A percentile compares a stretch with the other conserved stretches of the same genome.
phyloP scores from a whole-genome alignment of 352 stramenopile species.

The Pilasporangium apinafurcum region DNA sequence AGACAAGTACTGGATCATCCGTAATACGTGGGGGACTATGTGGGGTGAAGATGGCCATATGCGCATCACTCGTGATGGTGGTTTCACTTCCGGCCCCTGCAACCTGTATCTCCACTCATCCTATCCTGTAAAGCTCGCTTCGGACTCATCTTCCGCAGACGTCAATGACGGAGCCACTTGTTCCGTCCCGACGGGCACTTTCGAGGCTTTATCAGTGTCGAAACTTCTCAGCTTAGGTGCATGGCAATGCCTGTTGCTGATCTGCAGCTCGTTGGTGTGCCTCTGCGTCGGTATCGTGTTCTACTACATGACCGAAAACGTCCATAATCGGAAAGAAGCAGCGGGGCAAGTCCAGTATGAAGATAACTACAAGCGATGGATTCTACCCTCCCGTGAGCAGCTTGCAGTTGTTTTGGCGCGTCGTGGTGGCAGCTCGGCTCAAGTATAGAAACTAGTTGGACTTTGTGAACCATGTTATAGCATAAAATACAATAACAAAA shows the following conservation, averaged over 20 bases:
- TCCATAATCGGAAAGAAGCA: conserved; percentile 32
- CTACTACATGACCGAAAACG: conserved; percentile 36
- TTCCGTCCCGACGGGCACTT: conserved; percentile 12
- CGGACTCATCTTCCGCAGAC: conserved; percentile 5
- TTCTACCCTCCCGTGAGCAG: conserved; percentile 63
- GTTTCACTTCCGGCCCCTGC: conserved; percentile 38
- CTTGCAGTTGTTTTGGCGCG: conserved; percentile 25
- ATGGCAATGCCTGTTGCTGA: conserved; percentile 31
- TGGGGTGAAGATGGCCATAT: conserved; percentile 84
- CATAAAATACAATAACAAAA: neutral
- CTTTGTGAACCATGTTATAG: too few species aligned
- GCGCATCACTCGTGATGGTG: conserved; percentile 56
- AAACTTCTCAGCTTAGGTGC: conserved; percentile 31
- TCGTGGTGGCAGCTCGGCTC: neutral
- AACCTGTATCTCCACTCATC: conserved; percentile 74
- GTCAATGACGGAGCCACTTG: conserved; percentile 24
- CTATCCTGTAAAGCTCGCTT: conserved; percentile 53
- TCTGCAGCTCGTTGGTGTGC: conserved; percentile 24
- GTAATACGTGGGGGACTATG: conserved; percentile 88
- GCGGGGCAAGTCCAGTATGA: conserved; percentile 35
- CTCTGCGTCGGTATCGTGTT: conserved; percentile 30
- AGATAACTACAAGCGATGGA: conserved; percentile 54
- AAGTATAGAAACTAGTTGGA: conserved; percentile 11
- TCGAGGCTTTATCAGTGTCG: conserved; percentile 27
- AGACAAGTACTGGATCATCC: conserved; percentile 85